A percentile compares a stretch with the other conserved stretches of the same genome.
Evolutionary conservation across 2,329 filamentous ascomycete genomes (phyloP).

Genomic region (Aspergillus sp.): DNA sequence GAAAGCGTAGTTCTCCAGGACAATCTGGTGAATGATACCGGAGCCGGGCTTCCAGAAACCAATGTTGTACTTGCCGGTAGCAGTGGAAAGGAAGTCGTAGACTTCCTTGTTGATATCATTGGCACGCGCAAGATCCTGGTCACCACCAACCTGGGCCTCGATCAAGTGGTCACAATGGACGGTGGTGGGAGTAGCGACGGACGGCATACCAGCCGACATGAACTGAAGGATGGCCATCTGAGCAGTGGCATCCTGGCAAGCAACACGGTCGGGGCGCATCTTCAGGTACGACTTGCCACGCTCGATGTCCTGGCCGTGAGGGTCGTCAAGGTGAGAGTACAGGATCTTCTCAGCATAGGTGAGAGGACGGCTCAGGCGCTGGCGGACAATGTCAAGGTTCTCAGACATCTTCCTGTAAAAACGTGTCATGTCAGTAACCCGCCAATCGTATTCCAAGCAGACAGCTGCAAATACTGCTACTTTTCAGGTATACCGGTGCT

Average conservation of each 20-base stretch:
- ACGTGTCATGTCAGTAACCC: slow-evolving; percentile 16
- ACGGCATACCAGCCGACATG: slow-evolving; percentile 97
- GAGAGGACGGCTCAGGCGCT: slow-evolving; percentile 83
- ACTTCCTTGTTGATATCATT: slow-evolving; percentile 97
- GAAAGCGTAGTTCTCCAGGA: slow-evolving; percentile 99
- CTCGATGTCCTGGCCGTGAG: slow-evolving; percentile 91
- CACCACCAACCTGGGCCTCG: slow-evolving; percentile 88
- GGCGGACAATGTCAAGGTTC: slow-evolving; percentile 85
- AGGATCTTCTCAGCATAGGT: slow-evolving; percentile 97
- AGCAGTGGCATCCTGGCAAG: slow-evolving; percentile 98
- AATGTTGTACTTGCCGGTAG: slow-evolving; percentile 99
- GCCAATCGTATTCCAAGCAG: background rate
- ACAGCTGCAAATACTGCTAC: background rate
- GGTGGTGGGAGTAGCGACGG: slow-evolving; percentile 86
- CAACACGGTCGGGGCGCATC: slow-evolving; percentile 92
- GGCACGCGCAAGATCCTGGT: slow-evolving; percentile 87
- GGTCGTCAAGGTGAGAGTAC: slow-evolving; percentile 97
- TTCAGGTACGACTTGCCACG: slow-evolving; percentile 93
- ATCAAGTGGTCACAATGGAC: slow-evolving; percentile 99
- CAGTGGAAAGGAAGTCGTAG: slow-evolving; percentile 89
- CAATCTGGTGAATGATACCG: slow-evolving; percentile 98
- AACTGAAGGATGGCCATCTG: slow-evolving; percentile 99
- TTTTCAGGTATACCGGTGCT: background rate
- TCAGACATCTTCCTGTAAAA: slow-evolving; percentile 85
- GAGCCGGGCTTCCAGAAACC: slow-evolving; percentile 99